Conservation (phyloP, 1,139 yeast genomes). For the Geotrichum bryndzae region DNA sequence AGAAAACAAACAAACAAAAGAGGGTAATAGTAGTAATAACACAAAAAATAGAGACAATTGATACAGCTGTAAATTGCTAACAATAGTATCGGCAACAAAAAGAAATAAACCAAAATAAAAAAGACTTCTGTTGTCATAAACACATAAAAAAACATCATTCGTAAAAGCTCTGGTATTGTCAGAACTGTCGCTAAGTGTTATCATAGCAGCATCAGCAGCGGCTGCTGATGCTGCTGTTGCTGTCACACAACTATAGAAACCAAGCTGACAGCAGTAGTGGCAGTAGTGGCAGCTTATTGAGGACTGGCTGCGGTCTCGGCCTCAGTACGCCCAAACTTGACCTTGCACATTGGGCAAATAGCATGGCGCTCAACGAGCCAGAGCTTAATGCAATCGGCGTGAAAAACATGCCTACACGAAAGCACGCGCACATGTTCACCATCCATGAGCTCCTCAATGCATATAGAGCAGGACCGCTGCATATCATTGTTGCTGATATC, state of each 20-base stretch:
- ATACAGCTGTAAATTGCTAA: too few relatives aligned
- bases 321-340: slow-evolving; percentile 25
- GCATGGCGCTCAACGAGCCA: slow-evolving; percentile 74
- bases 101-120: too few relatives aligned
- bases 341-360: slow-evolving; percentile 78
- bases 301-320: neutral
- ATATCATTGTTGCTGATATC: neutral
- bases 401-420: slow-evolving; percentile 79
- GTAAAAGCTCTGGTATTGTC: neutral
- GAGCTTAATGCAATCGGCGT: slow-evolving; percentile 70
- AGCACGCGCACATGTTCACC: slow-evolving; percentile 52
- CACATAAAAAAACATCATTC: neutral
- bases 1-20: neutral
- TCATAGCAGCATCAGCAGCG: too few relatives aligned
- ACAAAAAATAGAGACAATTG: too few relatives aligned
- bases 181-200: too few relatives aligned
- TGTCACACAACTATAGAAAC: neutral
- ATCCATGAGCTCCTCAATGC: neutral
- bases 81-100: too few relatives aligned
- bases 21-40: too few relatives aligned
- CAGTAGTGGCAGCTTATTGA: too few relatives aligned
- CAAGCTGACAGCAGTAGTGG: too few relatives aligned
- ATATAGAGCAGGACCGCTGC: neutral
- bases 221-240: neutral
- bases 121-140: neutral